Evolutionary conservation across 805 yeast species (phyloP).

Genomic region (Wickerhamomyces xylosicus): DNA sequence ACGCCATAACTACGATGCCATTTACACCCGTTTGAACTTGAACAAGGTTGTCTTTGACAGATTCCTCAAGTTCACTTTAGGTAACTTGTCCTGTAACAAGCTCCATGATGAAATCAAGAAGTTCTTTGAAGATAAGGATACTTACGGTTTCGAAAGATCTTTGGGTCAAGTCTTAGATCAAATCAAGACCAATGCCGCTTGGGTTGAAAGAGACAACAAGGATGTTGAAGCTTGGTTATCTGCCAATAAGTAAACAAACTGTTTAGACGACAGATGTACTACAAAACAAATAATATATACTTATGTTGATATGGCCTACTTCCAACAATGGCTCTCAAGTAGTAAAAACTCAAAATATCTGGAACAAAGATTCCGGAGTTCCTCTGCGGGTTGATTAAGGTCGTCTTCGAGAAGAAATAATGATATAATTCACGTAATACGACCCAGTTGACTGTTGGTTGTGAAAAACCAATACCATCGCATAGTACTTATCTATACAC

Average conservation of each 20-base stretch:
- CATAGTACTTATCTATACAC: too few relatives aligned
- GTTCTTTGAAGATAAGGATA: conserved; percentile 41
- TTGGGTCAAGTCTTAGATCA: conserved; percentile 54
- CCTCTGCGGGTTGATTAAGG: too few relatives aligned
- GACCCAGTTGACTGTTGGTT: too few relatives aligned
- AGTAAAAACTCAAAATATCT: too few relatives aligned
- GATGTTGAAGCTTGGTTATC: conserved; percentile 35
- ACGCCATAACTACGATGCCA: conserved; percentile 55
- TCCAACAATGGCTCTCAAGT: too few relatives aligned
- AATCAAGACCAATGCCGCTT: conserved; percentile 41
- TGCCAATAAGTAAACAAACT: not conserved
- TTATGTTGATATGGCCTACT: not conserved
- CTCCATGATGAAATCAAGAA: conserved; percentile 37
- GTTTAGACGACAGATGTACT: not conserved
- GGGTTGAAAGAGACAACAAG: conserved; percentile 46
- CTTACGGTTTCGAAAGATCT: conserved; percentile 52
- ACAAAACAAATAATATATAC: not conserved
- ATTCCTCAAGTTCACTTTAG: conserved; percentile 52
- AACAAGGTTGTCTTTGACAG: conserved; percentile 69
- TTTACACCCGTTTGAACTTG: conserved; percentile 61
- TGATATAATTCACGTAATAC: too few relatives aligned
- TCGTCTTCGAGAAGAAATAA: too few relatives aligned
- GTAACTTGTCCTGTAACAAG: conserved; percentile 45
- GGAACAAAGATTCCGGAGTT: too few relatives aligned
- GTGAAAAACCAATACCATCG: too few relatives aligned